phyloP scores from a whole-genome alignment of 805 yeast species.

The Grigorovia humatica region DNA sequence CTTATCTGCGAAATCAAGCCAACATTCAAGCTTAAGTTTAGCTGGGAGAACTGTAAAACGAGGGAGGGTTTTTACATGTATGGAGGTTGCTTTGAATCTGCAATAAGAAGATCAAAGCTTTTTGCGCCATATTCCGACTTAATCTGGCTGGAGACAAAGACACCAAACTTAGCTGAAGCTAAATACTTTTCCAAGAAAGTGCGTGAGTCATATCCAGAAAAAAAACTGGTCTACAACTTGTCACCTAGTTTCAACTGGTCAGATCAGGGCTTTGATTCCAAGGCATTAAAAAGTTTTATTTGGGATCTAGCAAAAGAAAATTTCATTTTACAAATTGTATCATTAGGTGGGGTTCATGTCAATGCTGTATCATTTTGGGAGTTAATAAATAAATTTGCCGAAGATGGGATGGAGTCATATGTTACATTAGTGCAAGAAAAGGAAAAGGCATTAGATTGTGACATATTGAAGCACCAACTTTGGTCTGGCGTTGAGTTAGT shows the following conservation, averaged over 20 bases:
- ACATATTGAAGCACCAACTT: conserved; percentile 48
- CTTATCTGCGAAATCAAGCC: conserved; percentile 22
- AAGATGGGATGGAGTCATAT: conserved; percentile 51
- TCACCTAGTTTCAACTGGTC: conserved; percentile 55
- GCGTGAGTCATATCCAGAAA: conserved; percentile 39
- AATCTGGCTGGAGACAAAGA: conserved; percentile 54
- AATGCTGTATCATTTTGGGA: conserved; percentile 44
- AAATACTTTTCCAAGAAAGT: conserved; percentile 36
- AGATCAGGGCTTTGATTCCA: conserved; percentile 42
- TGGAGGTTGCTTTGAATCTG: conserved; percentile 41
- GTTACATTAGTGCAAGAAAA: conserved; percentile 41
- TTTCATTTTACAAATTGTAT: conserved; percentile 48
- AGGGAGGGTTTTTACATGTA: conserved; percentile 46
- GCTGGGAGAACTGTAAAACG: conserved; percentile 53
- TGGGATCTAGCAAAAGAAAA: conserved; percentile 47
- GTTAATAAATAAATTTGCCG: conserved; percentile 37
- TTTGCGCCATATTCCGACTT: conserved; percentile 52
- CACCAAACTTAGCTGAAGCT: conserved; percentile 45
- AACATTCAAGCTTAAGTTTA: conserved; percentile 33
- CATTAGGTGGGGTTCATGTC: conserved; percentile 50
- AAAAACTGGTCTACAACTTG: conserved; percentile 49
- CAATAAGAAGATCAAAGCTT: conserved; percentile 42
- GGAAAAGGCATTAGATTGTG: conserved; percentile 38
- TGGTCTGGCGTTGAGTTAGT: conserved; percentile 55
- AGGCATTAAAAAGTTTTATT: conserved; percentile 38